Evolutionary conservation across 2,329 filamentous ascomycete genomes (phyloP), one percentile per base, ranked within the genome.

Genomic region (Microdochium paspali): DNA sequence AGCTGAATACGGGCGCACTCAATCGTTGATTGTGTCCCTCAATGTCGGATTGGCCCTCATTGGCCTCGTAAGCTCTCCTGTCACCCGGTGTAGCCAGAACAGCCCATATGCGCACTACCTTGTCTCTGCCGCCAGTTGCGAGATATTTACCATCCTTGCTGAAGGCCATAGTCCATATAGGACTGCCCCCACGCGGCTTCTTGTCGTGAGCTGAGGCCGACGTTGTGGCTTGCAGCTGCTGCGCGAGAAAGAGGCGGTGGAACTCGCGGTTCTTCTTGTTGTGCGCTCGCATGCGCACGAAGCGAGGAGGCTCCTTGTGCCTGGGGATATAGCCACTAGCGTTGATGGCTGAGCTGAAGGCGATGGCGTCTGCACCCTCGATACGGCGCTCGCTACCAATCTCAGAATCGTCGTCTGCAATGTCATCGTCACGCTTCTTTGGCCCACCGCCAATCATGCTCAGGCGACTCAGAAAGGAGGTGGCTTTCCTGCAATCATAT

Each of bases 111-210:
- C 91, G 79, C 10, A 98, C 82, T 15, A 90, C 76, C 53, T 81
- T 81, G 62, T 97, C 93, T 55, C 91, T 87, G 3, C 93, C 93
- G 10, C 87, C 93, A n/a, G 89, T 89, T 5, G 93, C 93, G 18
- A 98, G 72, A 62, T 90, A 95, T 58, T 77, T 87, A 4, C 93
- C 93, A 67, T 97, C 91, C 50, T 84, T 84, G 59, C 91, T 97
- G 59, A 97, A 97, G 58, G 93, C 87, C 53, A 88, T 80, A 0
- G 91, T 84, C 93, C 93, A 98, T 28, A 95, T 83, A 0, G 93
- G 90, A 50, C 86, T 78, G 31, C 72, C 26, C 26, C 26, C 26
- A 28, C 26, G 7, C 26, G 26, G 13, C 7, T 61, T 51, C 66
- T 70, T 49, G 56, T 59, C 24, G 56, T 54, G 4, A 61, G 55